A percentile compares a stretch with the other conserved stretches of the same genome.
Evolutionary conservation across 352 stramenopile genomes (phyloP).

Genomic region (Pythium chondricola): DNA sequence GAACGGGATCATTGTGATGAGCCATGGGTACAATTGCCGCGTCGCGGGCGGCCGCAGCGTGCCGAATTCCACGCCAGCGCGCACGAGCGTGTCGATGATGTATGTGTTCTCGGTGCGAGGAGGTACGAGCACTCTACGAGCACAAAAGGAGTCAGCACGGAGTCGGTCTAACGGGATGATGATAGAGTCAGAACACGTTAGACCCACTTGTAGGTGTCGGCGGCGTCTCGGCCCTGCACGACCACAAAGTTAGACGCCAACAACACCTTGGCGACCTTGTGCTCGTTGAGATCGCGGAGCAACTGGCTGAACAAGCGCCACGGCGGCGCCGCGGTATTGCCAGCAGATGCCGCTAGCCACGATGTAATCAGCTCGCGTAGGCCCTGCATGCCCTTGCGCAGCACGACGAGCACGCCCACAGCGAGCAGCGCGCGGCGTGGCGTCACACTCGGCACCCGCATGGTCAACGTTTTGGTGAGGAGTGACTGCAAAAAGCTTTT

Average conservation of each 20-base stretch:
- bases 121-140: slow-evolving; percentile 57
- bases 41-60: slow-evolving; percentile 39
- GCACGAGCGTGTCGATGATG: slow-evolving; percentile 56
- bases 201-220: slow-evolving; percentile 50
- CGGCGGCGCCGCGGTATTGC: slow-evolving; percentile 13
- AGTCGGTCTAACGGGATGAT: too few species aligned
- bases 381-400: slow-evolving; percentile 27
- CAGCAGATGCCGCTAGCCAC: slow-evolving; percentile 2
- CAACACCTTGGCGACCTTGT: slow-evolving; percentile 58
- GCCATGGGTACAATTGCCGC: slow-evolving; percentile 39
- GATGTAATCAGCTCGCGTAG: slow-evolving; percentile 22
- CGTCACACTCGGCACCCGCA: slow-evolving; percentile 7
- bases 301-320: slow-evolving; percentile 76
- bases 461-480: too few species aligned
- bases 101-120: slow-evolving; percentile 68
- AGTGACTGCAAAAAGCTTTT: too few species aligned
- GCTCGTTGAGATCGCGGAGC: slow-evolving; percentile 36
- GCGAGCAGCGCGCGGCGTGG: slow-evolving; percentile 28
- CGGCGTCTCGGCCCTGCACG: slow-evolving; percentile 39
- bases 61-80: slow-evolving; percentile 63
- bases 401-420: slow-evolving; percentile 35
- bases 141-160: not conserved
- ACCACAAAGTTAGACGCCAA: slow-evolving; percentile 50
- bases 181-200: slow-evolving; percentile 2
- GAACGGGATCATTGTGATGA: slow-evolving; percentile 70